Base-by-base conservation (phyloP, 257 asterid genomes). In the Petunia axillaris region DNA sequence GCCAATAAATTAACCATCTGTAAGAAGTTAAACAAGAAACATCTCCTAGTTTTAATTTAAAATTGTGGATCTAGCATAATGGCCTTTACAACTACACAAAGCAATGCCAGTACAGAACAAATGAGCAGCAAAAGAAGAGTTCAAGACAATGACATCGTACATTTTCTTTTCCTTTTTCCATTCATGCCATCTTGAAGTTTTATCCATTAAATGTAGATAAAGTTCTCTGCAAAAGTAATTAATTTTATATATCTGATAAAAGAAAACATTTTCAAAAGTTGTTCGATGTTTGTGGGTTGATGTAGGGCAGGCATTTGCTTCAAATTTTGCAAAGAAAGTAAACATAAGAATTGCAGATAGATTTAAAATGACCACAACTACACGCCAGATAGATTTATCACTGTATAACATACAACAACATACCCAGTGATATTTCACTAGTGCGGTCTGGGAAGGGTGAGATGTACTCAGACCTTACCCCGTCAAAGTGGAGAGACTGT, bases 21-120 rank as follows among this genome's bases (percentile, higher is more conserved):
- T 44, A 73, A 73, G 62, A 35, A 73, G 41, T 35, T 11, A 73
- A 35, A 40, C 41, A 50, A 25, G 25, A 36, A 48, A 50, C 11
- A 73, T 71, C 62, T 73, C 46, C 77, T 50, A 50, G 6, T 71
- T 11, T 71, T 44, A 70, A 15, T 70, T 36, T 46, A 71, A 10
- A 35, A 50, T 43, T 73, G 10, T 0, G 35, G 50, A 73, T 50
- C 44, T 35, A 48, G 46, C 35, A 36, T 35, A 73, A 73, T 35
- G 62, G 46, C 59, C 13, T 36, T 5, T 0, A 13, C 35, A 73
- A 6, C 62, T 5, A 8, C 9, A 48, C 25, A 25, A 25, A 25
- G 25, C 25, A 25, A 25, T 25, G 25, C 25, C 25, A 25, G 25
- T 25, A 73, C 6, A 3, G 35, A 73, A 73, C 46, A 73, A 73